phyloP scores from a whole-genome alignment of 768 basidiomycete species.

The Cystobasidium ongulense region DNA sequence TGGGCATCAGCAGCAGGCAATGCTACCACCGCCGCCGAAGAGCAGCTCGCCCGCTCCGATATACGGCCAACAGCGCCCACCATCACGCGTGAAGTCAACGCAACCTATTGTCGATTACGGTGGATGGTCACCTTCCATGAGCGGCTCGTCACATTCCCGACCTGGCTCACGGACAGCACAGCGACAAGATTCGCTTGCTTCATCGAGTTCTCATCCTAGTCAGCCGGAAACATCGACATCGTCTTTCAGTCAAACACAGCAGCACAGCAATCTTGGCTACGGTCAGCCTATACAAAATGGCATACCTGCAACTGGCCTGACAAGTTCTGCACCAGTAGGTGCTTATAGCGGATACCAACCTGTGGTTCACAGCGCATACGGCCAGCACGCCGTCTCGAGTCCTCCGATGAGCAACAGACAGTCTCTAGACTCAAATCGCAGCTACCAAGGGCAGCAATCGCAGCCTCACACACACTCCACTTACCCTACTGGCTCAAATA shows the following conservation, averaged over 20 bases:
- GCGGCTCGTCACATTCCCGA: neutral
- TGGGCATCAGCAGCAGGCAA: constrained; percentile 3
- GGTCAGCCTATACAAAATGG: neutral
- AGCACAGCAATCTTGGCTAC: neutral
- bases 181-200: neutral
- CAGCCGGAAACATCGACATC: constrained; percentile 1
- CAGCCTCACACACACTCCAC: neutral
- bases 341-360: neutral
- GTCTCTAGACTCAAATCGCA: neutral
- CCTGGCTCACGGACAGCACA: neutral
- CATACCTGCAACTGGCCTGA: too few species aligned
- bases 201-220: neutral
- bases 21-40: constrained; percentile 11
- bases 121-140: neutral
- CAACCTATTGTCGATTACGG: neutral
- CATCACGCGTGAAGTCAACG: neutral
- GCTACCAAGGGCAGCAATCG: neutral
- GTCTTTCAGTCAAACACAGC: neutral
- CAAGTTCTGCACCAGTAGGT: too few species aligned
- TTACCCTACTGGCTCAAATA: neutral
- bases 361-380: neutral
- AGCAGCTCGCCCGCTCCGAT: constrained; percentile 9
- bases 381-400: too few species aligned
- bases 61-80: neutral
- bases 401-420: neutral